Evolutionary conservation across 164 flowering plant species (phyloP).

Genomic region (Chimonanthus salicifolius): DNA sequence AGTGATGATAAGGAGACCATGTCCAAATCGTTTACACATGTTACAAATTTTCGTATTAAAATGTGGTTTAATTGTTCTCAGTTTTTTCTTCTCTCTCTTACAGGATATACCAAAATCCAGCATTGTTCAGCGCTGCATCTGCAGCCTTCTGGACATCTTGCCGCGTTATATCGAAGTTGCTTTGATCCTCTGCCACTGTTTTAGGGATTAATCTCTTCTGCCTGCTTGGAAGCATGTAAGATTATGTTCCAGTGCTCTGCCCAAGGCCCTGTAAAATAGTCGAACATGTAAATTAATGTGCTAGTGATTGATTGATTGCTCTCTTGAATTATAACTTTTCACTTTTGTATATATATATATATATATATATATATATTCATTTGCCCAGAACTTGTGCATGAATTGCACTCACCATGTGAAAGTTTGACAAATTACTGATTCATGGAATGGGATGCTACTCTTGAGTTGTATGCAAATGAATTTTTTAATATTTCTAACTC

Average conservation of each 20-base stretch:
- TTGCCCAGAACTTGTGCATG: too few relatives aligned
- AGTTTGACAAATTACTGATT: too few relatives aligned
- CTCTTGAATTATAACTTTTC: too few relatives aligned
- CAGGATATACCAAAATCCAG: slow-evolving; percentile 96
- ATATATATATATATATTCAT: too few relatives aligned
- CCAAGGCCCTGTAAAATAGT: too few relatives aligned
- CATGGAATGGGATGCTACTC: too few relatives aligned
- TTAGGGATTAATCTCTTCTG: background rate
- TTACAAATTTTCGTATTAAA: background rate
- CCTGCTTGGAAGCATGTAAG: slow-evolving; percentile 37
- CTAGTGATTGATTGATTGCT: too few relatives aligned
- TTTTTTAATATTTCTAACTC: too few relatives aligned
- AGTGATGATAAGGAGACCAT: background rate
- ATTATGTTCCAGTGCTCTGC: slow-evolving; percentile 2
- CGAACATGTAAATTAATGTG: too few relatives aligned
- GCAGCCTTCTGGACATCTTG: slow-evolving; percentile 90
- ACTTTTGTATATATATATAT: too few relatives aligned
- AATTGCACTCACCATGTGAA: too few relatives aligned
- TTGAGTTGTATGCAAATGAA: too few relatives aligned
- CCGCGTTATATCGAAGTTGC: slow-evolving; percentile 74
- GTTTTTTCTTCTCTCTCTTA: background rate
- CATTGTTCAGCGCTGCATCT: slow-evolving; percentile 60
- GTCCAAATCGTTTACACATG: background rate
- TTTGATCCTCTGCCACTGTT: slow-evolving; percentile 25
- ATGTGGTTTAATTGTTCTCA: background rate